Percentiles rank a stretch among this genome's conserved stretches.
Evolutionary conservation across 2,329 filamentous ascomycete genomes (phyloP).

Genomic region (Ophiostoma novo-ulmi): DNA sequence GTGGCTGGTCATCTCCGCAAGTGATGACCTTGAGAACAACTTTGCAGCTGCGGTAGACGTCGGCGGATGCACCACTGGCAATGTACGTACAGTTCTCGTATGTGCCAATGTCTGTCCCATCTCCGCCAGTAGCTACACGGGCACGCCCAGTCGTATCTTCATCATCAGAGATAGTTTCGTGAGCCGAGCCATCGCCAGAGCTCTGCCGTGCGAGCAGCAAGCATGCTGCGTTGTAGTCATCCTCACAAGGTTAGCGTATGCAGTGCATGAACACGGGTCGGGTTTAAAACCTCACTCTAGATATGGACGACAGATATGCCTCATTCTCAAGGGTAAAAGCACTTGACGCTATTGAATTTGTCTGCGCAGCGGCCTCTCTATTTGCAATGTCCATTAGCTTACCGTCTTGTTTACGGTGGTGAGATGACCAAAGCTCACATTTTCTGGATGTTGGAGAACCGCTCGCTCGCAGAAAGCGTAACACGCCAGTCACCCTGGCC

Average conservation of each 20-base stretch:
- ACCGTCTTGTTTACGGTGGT: neutral
- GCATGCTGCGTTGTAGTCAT: constrained; percentile 52
- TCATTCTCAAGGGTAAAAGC: constrained; percentile 64
- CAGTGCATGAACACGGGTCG: constrained; percentile 26
- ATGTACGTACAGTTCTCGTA: constrained; percentile 52
- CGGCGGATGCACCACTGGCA: constrained; percentile 70
- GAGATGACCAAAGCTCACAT: neutral
- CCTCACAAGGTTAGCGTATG: constrained; percentile 39
- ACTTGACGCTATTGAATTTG: constrained; percentile 30
- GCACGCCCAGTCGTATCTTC: neutral
- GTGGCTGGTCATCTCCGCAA: constrained; percentile 65
- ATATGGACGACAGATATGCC: constrained; percentile 54
- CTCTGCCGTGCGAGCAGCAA: constrained; percentile 15
- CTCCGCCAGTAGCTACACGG: constrained; percentile 22
- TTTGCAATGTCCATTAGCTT: neutral
- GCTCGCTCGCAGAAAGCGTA: neutral
- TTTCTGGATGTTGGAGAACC: constrained; percentile 12
- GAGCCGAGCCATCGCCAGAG: neutral
- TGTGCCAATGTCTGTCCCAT: constrained; percentile 47
- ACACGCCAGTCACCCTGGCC: neutral
- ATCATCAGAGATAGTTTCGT: neutral
- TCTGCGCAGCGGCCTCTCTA: neutral
- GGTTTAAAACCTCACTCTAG: constrained; percentile 45
- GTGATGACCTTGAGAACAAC: constrained; percentile 81
- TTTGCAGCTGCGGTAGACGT: constrained; percentile 65